Evolutionary conservation across 805 yeast genomes (phyloP).

Genomic region (Ogataea nonfermentans): DNA sequence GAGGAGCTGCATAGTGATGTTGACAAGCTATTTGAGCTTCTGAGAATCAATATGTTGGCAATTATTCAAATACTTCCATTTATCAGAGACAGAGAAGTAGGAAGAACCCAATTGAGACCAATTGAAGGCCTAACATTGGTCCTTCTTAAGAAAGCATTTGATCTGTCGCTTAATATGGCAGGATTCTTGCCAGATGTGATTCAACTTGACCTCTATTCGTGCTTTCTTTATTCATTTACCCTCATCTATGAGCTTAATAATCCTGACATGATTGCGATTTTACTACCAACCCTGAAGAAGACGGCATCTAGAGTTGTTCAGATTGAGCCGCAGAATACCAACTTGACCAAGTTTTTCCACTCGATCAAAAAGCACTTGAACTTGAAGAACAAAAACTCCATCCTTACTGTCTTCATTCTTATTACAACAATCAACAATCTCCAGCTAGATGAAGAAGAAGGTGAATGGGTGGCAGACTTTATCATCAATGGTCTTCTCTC

Average conservation of each 20-base stretch:
- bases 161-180: constrained; percentile 59
- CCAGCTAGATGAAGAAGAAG: constrained; percentile 36
- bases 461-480: constrained; percentile 34
- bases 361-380: constrained; percentile 33
- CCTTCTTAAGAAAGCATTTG: constrained; percentile 48
- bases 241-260: constrained; percentile 48
- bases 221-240: constrained; percentile 63
- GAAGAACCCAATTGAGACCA: constrained; percentile 21
- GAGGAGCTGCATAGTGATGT: constrained; percentile 54
- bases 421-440: constrained; percentile 40
- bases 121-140: constrained; percentile 35
- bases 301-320: constrained; percentile 35
- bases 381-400: constrained; percentile 33
- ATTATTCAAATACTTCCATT: constrained; percentile 61
- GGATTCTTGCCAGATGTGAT: constrained; percentile 65
- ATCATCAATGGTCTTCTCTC: constrained; percentile 38
- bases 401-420: constrained; percentile 45
- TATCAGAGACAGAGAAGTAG: constrained; percentile 45
- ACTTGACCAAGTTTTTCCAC: constrained; percentile 37
- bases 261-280: constrained; percentile 45
- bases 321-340: constrained; percentile 19
- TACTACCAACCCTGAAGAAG: constrained; percentile 51
- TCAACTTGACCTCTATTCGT: constrained; percentile 66
- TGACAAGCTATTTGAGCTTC: constrained; percentile 78
- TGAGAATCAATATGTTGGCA: constrained; percentile 66